Conservation (phyloP, 371 early-diverging fungal species). For the Fennellomyces sp. region DNA sequence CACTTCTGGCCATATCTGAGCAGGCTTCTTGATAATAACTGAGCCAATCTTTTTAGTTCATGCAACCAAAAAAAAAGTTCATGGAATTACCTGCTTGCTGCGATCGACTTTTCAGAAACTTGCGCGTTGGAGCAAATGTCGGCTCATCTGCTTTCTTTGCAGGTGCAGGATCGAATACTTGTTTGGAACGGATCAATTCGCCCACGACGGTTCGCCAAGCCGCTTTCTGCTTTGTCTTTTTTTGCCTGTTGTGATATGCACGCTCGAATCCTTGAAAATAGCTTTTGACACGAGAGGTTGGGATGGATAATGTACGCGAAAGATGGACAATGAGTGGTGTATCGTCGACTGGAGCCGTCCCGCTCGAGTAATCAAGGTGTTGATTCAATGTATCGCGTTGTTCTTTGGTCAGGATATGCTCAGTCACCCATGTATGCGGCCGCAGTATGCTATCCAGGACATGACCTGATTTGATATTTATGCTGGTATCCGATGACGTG, state of each 20-base stretch:
- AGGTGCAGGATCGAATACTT: background rate
- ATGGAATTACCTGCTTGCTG: background rate
- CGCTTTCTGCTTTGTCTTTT: background rate
- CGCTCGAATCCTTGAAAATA: slow-evolving; percentile 15
- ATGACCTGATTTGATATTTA: background rate
- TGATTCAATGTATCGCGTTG: slow-evolving; percentile 14
- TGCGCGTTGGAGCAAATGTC: slow-evolving; percentile 17
- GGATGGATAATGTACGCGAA: slow-evolving; percentile 10
- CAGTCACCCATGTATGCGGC: slow-evolving; percentile 17
- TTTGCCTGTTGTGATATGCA: slow-evolving; percentile 7
- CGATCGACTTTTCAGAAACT: slow-evolving; percentile 1
- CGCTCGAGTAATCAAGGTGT: slow-evolving; percentile 6
- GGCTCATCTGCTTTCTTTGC: background rate
- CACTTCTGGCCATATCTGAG: slow-evolving; percentile 4
- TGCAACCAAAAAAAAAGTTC: background rate
- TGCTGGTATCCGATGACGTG: slow-evolving; percentile 2
- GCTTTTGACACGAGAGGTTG: slow-evolving; percentile 14
- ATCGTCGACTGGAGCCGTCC: slow-evolving; percentile 15
- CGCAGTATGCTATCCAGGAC: slow-evolving; percentile 7
- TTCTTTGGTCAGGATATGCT: slow-evolving; percentile 1
- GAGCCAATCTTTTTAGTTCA: background rate
- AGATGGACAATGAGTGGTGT: slow-evolving; percentile 7
- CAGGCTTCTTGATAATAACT: background rate
- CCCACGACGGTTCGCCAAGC: background rate
- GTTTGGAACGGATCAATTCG: background rate